A percentile compares a stretch with the other conserved stretches of the same genome.
Conservation (phyloP, 2,329 filamentous ascomycete species). For the Sphaerulina populicola region DNA sequence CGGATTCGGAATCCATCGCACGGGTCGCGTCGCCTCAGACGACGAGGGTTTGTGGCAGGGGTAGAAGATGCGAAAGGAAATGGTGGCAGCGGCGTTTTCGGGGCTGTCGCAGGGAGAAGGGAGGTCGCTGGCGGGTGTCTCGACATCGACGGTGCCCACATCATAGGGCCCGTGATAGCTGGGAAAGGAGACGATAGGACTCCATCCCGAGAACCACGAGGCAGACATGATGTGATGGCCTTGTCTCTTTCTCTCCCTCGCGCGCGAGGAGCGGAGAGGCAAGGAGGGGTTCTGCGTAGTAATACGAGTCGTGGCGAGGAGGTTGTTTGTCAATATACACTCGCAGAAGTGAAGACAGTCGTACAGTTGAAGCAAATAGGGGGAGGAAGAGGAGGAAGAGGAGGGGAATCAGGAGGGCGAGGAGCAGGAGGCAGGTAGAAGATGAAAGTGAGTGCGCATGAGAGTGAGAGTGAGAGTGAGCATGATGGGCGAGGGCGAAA, state of each 20-base stretch:
- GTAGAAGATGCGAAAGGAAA: constrained; percentile 77
- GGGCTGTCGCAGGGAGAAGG: constrained; percentile 50
- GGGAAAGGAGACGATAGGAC: constrained; percentile 63
- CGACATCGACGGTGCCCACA: constrained; percentile 72
- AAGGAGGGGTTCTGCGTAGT: too few relatives aligned
- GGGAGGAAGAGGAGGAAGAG: not conserved
- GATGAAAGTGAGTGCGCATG: not conserved
- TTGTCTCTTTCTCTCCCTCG: not conserved
- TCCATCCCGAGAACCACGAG: constrained; percentile 44
- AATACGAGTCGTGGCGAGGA: too few relatives aligned
- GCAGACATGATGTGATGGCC: constrained; percentile 1
- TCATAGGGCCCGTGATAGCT: constrained; percentile 68
- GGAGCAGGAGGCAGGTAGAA: not conserved
- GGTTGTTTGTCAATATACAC: too few relatives aligned
- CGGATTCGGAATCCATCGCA: constrained; percentile 70
- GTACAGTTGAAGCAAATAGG: not conserved
- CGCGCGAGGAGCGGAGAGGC: too few relatives aligned
- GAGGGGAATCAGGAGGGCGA: not conserved
- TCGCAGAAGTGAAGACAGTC: too few relatives aligned
- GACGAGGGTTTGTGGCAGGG: constrained; percentile 46
- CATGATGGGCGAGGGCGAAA: too few relatives aligned
- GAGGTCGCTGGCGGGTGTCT: constrained; percentile 57
- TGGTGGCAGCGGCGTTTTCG: constrained; percentile 54
- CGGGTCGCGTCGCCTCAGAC: constrained; percentile 46
- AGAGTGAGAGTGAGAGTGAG: not conserved